Percentiles rank a stretch among this genome's conserved stretches.
Evolutionary conservation across 345 rosid genomes (phyloP).

Genomic region (Euphorbia lathyris): DNA sequence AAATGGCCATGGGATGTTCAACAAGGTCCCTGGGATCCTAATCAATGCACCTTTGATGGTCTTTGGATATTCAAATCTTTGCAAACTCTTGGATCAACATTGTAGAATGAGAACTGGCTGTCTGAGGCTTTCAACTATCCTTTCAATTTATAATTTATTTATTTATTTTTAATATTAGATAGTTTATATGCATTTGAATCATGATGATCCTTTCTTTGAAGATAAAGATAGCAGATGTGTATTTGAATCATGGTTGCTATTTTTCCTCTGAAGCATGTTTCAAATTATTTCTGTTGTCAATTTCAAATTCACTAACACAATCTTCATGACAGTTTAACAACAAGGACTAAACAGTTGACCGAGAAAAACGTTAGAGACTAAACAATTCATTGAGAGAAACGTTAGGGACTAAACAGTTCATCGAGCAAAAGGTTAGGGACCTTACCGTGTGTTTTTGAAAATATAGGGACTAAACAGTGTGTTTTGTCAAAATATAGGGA

Average conservation of each 20-base stretch:
- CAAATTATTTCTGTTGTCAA: background rate
- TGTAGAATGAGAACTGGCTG: slow-evolving; percentile 84
- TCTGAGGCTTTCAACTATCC: slow-evolving; percentile 81
- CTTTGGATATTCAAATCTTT: slow-evolving; percentile 79
- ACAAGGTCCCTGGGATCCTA: slow-evolving; percentile 34
- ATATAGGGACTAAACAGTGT: too few relatives aligned
- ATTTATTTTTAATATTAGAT: background rate
- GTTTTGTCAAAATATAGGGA: too few relatives aligned
- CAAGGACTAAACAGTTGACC: too few relatives aligned
- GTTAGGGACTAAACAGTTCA: too few relatives aligned
- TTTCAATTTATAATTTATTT: background rate
- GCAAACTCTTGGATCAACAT: slow-evolving; percentile 58
- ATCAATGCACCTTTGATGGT: slow-evolving; percentile 45
- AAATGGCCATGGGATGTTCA: slow-evolving; percentile 78
- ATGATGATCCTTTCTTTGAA: background rate
- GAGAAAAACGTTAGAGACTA: too few relatives aligned
- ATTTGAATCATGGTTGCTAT: background rate
- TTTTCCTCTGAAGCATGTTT: background rate
- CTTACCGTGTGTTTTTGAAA: too few relatives aligned
- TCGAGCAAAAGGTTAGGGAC: too few relatives aligned
- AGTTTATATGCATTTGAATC: too few relatives aligned
- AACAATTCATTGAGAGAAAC: too few relatives aligned
- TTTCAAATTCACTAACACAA: too few relatives aligned
- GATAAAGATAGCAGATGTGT: background rate
- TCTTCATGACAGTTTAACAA: too few relatives aligned